Conservation (phyloP, 2,329 filamentous ascomycete species). For the Sporothrix phasma region DNA sequence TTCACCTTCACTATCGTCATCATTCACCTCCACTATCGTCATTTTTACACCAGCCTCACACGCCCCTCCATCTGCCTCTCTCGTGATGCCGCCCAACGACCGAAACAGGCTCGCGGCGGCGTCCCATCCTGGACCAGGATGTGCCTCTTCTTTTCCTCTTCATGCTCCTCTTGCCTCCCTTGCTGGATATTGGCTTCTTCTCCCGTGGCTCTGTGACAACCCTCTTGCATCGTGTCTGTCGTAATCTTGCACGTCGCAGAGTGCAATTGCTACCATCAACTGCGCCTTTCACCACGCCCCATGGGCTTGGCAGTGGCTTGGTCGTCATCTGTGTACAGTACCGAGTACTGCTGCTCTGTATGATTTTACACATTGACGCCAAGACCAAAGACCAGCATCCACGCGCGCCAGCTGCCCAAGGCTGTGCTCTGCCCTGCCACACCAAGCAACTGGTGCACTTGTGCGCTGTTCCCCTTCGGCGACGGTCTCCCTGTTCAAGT, state of each 20-base stretch:
- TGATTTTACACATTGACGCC: not conserved
- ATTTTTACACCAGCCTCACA: not conserved
- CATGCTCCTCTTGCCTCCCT: not conserved
- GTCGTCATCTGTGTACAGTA: too few species aligned
- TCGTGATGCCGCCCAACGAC: too few species aligned
- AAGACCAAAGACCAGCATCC: not conserved
- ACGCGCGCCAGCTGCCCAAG: not conserved
- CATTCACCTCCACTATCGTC: too few species aligned
- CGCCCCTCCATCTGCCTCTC: not conserved
- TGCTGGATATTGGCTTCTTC: not conserved
- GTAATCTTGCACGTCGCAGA: too few species aligned
- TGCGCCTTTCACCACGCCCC: not conserved
- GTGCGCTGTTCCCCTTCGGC: too few species aligned
- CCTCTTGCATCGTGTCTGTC: not conserved
- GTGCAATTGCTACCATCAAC: not conserved
- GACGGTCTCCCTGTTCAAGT: too few species aligned
- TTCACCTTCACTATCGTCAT: too few species aligned
- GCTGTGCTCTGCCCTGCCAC: not conserved
- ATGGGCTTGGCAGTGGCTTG: too few species aligned
- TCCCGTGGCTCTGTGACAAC: not conserved
- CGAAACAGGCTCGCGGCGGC: not conserved
- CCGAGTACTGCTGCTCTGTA: too few species aligned
- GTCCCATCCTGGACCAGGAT: not conserved
- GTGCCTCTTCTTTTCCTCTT: not conserved
- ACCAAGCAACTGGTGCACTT: too few species aligned